Percentiles rank a stretch among this genome's conserved stretches.
Conservation (phyloP, 2,329 filamentous ascomycete species). For the Geosmithia putterillii region DNA sequence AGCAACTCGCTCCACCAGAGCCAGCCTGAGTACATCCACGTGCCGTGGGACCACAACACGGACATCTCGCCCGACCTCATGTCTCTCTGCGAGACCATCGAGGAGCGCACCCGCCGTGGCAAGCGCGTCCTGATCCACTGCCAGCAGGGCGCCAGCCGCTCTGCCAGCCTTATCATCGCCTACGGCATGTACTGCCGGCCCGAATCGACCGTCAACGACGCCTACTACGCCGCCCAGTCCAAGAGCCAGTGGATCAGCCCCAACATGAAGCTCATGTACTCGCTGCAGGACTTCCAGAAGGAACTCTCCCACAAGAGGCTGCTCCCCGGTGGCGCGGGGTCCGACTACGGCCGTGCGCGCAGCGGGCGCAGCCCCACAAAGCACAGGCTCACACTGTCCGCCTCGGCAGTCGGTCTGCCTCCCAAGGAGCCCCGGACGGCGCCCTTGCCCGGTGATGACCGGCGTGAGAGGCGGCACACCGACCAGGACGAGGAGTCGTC, state of each 20-base stretch:
- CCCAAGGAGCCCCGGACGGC: slow-evolving; percentile 49
- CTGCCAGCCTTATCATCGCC: slow-evolving; percentile 75
- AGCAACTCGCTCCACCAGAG: slow-evolving; percentile 25
- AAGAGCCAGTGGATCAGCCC: slow-evolving; percentile 82
- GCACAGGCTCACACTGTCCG: slow-evolving; percentile 48
- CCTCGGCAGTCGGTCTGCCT: slow-evolving; percentile 39
- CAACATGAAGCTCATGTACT: slow-evolving; percentile 88
- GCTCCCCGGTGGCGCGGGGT: slow-evolving; percentile 31
- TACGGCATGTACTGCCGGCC: slow-evolving; percentile 75
- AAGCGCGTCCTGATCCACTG: slow-evolving; percentile 77
- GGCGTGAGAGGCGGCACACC: no score
- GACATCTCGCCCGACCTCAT: slow-evolving; percentile 71
- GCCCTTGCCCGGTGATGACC: slow-evolving; percentile 45
- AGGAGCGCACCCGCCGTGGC: slow-evolving; percentile 56
- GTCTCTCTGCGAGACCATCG: slow-evolving; percentile 63
- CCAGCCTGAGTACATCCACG: slow-evolving; percentile 72
- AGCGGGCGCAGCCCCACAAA: slow-evolving; percentile 45
- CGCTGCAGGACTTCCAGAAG: slow-evolving; percentile 70
- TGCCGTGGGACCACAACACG: slow-evolving; percentile 82
- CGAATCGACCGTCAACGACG: slow-evolving; percentile 65
- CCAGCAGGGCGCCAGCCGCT: slow-evolving; percentile 76
- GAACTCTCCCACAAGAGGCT: slow-evolving; percentile 40
- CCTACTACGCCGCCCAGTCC: slow-evolving; percentile 68
- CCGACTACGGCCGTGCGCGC: slow-evolving; percentile 31
- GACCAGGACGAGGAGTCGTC: slow-evolving; percentile 27